phyloP scores from a whole-genome alignment of 73 alveolate species.

The Diophrys appendiculata region DNA sequence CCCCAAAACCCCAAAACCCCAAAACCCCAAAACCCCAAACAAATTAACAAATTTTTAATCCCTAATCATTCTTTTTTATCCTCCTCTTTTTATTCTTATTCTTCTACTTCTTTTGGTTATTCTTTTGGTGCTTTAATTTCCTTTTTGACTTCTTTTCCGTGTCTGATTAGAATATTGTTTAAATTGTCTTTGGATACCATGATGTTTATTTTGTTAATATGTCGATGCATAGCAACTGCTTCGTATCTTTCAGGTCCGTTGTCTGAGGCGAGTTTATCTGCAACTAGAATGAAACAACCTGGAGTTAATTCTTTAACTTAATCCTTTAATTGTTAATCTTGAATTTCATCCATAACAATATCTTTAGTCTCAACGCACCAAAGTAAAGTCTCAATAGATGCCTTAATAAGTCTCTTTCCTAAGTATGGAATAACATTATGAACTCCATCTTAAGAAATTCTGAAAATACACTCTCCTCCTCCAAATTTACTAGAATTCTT shows the following conservation, averaged over 20 bases:
- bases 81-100: no score
- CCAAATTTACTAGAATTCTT: slow-evolving; percentile 68
- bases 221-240: slow-evolving; percentile 55
- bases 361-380: slow-evolving; percentile 46
- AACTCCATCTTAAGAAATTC: slow-evolving; percentile 81
- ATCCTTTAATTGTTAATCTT: slow-evolving; percentile 46
- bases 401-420: slow-evolving; percentile 66
- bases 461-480: slow-evolving; percentile 63
- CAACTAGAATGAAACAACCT: slow-evolving; percentile 77
- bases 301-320: slow-evolving; percentile 35
- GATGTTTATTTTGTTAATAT: slow-evolving; percentile 14
- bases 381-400: slow-evolving; percentile 54
- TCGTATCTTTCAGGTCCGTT: slow-evolving; percentile 30
- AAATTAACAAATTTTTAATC: no score
- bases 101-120: no score
- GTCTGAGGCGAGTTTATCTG: no score
- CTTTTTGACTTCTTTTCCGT: not conserved
- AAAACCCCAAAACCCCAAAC: no score
- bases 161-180: not conserved
- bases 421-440: slow-evolving; percentile 72
- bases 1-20: no score
- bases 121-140: no score
- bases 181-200: slow-evolving; percentile 38
- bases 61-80: no score
- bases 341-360: slow-evolving; percentile 50